Conservation (phyloP, 805 yeast species). For the Kazachstania taianensis region DNA sequence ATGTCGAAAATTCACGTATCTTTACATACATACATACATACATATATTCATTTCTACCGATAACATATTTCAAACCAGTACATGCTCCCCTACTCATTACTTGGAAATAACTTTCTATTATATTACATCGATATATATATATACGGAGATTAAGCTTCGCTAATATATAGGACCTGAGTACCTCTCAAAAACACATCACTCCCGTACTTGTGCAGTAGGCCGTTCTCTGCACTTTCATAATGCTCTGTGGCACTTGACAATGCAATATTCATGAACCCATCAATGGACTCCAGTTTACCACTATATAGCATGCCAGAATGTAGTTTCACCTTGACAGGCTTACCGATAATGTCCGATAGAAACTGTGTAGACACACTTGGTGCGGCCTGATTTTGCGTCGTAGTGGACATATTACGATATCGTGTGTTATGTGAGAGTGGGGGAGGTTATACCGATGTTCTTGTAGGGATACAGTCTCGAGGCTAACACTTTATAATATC, state of each 20-base stretch:
- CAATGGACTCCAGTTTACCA: constrained; percentile 75
- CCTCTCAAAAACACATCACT: constrained; percentile 30
- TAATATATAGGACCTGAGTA: constrained; percentile 30
- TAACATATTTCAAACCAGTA: no score
- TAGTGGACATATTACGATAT: not conserved
- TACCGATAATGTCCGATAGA: constrained; percentile 68
- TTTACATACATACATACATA: constrained; percentile 3
- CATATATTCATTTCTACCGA: no score
- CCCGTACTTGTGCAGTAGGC: constrained; percentile 23
- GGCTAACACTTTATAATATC: no score
- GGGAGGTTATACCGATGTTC: not conserved
- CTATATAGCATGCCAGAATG: constrained; percentile 80
- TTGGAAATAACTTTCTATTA: no score
- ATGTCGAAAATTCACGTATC: no score
- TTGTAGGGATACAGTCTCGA: constrained; percentile 1
- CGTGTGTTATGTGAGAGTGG: not conserved
- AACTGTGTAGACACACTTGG: constrained; percentile 60
- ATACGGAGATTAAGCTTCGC: constrained; percentile 19
- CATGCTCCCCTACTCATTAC: no score
- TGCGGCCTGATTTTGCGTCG: not conserved
- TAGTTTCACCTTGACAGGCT: constrained; percentile 70
- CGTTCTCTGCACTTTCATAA: constrained; percentile 25
- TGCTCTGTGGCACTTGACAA: constrained; percentile 66
- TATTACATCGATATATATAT: no score
- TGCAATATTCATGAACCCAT: constrained; percentile 94